A percentile compares a stretch with the other conserved stretches of the same genome.
phyloP scores from a whole-genome alignment of 2,329 filamentous ascomycete species.

The Aspergillus glaucus region DNA sequence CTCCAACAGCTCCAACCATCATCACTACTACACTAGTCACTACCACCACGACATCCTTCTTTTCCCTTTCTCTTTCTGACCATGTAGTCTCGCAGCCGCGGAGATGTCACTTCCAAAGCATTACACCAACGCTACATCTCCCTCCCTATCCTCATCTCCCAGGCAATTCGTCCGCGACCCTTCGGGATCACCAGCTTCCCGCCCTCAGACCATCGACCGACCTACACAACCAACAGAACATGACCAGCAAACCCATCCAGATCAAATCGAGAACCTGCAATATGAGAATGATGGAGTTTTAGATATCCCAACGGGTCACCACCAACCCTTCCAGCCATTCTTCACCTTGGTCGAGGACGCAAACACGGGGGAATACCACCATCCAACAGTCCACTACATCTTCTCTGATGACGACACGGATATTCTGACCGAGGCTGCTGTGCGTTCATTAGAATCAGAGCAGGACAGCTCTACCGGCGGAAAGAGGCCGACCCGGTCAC shows the following conservation, averaged over 20 bases:
- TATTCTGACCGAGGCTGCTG: constrained; percentile 60
- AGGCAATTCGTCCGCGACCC: constrained; percentile 17
- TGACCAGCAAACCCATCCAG: constrained; percentile 1
- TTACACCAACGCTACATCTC: constrained; percentile 7
- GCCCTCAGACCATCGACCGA: constrained; percentile 17
- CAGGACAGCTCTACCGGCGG: constrained; percentile 23
- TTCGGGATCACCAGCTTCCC: constrained; percentile 10
- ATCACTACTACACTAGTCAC: background rate
- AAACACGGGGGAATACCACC: constrained; percentile 65
- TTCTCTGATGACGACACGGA: constrained; percentile 88
- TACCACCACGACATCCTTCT: constrained; percentile 2
- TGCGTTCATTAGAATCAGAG: constrained; percentile 49
- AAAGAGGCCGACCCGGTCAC: constrained; percentile 7
- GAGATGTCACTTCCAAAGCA: constrained; percentile 32
- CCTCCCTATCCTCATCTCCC: constrained; percentile 23
- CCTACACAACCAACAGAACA: constrained; percentile 9
- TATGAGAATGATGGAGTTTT: constrained; percentile 7
- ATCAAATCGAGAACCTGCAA: background rate
- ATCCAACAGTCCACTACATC: constrained; percentile 84
- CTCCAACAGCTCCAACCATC: constrained; percentile 3
- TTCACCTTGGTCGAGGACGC: constrained; percentile 79
- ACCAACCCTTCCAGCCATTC: constrained; percentile 64
- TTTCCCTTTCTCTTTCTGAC: constrained; percentile 5
- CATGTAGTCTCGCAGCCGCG: constrained; percentile 23
- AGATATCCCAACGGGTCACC: constrained; percentile 8